Percentiles rank a stretch among this genome's conserved stretches.
These are phyloP conservation scores for Ceratocystis lukuohia DNA, from an alignment of 2,329 filamentous ascomycete species.

Conservation along the genomic window DNA sequence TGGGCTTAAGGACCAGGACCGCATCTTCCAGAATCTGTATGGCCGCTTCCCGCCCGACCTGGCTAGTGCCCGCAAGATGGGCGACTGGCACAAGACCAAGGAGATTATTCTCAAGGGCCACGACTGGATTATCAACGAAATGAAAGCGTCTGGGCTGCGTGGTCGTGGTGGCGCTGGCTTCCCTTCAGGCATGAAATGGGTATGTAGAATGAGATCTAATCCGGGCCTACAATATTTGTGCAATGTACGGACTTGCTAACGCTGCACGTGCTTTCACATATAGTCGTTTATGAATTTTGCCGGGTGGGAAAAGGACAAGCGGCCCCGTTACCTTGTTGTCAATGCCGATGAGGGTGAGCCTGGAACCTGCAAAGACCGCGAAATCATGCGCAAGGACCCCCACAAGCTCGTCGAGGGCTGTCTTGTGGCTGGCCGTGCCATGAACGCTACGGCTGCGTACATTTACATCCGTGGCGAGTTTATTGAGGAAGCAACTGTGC, in stretches of 20 bases:
- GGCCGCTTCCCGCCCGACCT: conserved; percentile 81
- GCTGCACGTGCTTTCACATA: not conserved
- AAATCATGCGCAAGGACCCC: conserved; percentile 99
- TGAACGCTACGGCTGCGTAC: conserved; percentile 97
- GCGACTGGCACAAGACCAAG: conserved; percentile 99
- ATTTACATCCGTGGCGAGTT: conserved; percentile 99
- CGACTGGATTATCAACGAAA: conserved; percentile 96
- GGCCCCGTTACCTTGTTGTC: conserved; percentile 92
- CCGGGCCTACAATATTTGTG: not conserved
- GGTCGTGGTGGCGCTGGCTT: conserved; percentile 96
- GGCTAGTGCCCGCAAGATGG: conserved; percentile 92
- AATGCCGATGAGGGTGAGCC: conserved; percentile 98
- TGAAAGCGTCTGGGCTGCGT: conserved; percentile 91
- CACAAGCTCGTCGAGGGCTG: conserved; percentile 98
- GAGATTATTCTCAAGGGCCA: conserved; percentile 91
- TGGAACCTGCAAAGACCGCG: conserved; percentile 97
- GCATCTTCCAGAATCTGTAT: conserved; percentile 98
- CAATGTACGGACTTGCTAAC: not conserved
- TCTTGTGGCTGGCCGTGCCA: conserved; percentile 85
- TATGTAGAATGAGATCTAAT: conserved; percentile 35
- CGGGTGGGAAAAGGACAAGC: conserved; percentile 95
- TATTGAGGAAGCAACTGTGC: conserved; percentile 82
- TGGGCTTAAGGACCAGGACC: conserved; percentile 86
- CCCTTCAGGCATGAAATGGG: conserved; percentile 97
- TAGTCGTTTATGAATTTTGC: conserved; percentile 99